Base-by-base conservation (phyloP, 2,329 filamentous ascomycete genomes). In the Cladobotryum protrusum region DNA sequence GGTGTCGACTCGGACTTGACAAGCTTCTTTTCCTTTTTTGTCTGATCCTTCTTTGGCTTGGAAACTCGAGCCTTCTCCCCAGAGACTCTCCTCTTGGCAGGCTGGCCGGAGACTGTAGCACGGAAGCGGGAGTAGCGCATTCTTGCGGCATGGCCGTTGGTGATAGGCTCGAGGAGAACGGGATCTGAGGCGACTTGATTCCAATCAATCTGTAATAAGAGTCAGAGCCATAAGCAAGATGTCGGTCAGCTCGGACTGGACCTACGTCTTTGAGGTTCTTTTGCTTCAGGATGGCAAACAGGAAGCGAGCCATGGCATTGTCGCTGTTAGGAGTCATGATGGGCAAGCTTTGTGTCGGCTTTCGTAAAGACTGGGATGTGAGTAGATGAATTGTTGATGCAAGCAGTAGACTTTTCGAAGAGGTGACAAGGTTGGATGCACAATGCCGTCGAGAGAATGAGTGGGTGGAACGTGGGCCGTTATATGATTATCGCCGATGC, bases 191-290 rank as follows among this genome's bases (percentile, higher is more conserved):
- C 79, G 41, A 82, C 79, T 59, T 72, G 64, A 53, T 76, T 75
- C 79, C 79, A 82, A 61, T 82, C 75, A 58, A 82, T 79, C 79
- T 82, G 49, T 18, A 44, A 41, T 48, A 43, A 54, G 58, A 60
- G 49, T 56, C 51, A 51, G n/a, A n/a, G 32, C 36, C 24, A 15
- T 19, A 33, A 24, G 15, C 40, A 32, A 44, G 43, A 29, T 12
- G 42, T 15, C 36, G 24, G 34, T 7, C 15, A 35, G 34, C 24
- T 29, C 9, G 2, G 33, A 15, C 17, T 18, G 53, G 36, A 71
- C 79, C 72, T 64, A 82, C 79, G 66, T 82, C 77, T 59, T 80
- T 82, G 47, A 82, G 72, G 51, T 72, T 76, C 65, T 80, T 81
- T 66, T 82, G 79, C 63, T 74, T 73, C 52, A 82, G 59, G 52